These are phyloP conservation scores for Golubevia sp. DNA, from an alignment of 1,284 basidiomycete genomes.

Conservation along the genomic window DNA sequence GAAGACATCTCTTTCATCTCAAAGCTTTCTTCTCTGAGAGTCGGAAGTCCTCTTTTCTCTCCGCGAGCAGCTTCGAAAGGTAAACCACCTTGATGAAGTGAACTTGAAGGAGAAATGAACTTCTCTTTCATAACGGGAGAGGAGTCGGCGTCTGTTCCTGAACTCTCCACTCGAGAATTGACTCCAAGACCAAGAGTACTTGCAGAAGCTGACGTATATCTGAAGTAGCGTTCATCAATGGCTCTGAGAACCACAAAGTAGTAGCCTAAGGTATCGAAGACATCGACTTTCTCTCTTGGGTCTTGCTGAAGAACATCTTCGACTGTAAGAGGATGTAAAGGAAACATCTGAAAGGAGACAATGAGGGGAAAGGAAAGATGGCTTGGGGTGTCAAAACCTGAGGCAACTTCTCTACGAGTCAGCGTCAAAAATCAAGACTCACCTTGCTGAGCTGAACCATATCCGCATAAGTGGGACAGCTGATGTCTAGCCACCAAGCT, in stretches of 20 bases:
- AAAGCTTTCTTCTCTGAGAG: constrained; percentile 27
- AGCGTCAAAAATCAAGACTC: constrained; percentile 22
- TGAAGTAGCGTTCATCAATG: constrained; percentile 71
- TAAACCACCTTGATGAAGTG: too few species aligned
- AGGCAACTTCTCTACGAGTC: background rate
- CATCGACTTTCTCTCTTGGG: constrained; percentile 87
- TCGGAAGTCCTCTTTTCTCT: background rate
- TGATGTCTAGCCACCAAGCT: constrained; percentile 91
- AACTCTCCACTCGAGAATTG: background rate
- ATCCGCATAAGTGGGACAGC: constrained; percentile 87
- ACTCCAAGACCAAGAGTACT: constrained; percentile 33
- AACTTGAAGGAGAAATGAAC: too few species aligned
- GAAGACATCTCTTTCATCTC: constrained; percentile 16
- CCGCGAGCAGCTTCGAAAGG: background rate
- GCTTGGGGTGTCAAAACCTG: too few species aligned
- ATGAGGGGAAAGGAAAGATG: constrained; percentile 2
- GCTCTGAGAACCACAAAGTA: constrained; percentile 89
- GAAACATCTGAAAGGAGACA: constrained; percentile 69
- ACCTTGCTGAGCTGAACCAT: constrained; percentile 85
- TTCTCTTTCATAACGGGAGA: background rate
- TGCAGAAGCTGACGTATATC: constrained; percentile 63
- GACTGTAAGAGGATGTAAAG: constrained; percentile 88
- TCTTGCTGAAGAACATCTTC: constrained; percentile 96
- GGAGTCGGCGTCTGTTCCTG: background rate
- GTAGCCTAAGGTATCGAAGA: constrained; percentile 86